Evolutionary conservation across 108 stramenopile genomes (phyloP).

Genomic region (Skeletonema potamos): DNA sequence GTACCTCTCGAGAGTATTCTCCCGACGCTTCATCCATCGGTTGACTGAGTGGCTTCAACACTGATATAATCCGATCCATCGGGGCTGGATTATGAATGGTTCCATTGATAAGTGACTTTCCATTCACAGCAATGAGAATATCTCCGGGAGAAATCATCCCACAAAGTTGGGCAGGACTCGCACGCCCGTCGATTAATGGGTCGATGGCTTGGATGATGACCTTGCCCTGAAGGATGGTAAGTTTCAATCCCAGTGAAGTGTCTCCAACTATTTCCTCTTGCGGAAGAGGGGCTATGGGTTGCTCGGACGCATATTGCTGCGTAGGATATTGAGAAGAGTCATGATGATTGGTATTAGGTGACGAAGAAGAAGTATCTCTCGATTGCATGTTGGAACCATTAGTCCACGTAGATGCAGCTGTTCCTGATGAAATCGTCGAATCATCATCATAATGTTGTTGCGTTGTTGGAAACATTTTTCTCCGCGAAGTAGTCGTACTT

Average conservation of each 20-base stretch:
- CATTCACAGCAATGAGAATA: constrained; percentile 70
- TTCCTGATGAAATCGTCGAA: constrained; percentile 34
- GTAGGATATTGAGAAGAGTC: neutral
- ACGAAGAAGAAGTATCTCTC: neutral
- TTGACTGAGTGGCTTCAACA: constrained; percentile 68
- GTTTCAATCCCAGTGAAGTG: constrained; percentile 80
- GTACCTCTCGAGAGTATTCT: constrained; percentile 54
- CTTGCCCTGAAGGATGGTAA: constrained; percentile 69
- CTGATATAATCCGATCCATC: constrained; percentile 65
- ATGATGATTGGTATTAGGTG: neutral
- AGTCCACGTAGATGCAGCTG: constrained; percentile 17
- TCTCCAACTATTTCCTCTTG: constrained; percentile 71
- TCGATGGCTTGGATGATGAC: constrained; percentile 83
- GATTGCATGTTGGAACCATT: neutral
- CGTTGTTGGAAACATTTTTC: constrained; percentile 23
- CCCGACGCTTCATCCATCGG: constrained; percentile 43
- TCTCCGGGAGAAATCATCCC: constrained; percentile 76
- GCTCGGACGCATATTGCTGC: neutral
- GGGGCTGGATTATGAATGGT: constrained; percentile 50
- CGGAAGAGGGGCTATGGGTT: constrained; percentile 17
- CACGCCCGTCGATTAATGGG: constrained; percentile 68
- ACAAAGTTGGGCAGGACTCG: constrained; percentile 79
- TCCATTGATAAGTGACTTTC: constrained; percentile 55
- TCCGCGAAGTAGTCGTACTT: neutral
- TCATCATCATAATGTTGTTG: constrained; percentile 23